Evolutionary conservation across 2,329 filamentous ascomycete genomes (phyloP).

Genomic region (Talaromyces sp.): DNA sequence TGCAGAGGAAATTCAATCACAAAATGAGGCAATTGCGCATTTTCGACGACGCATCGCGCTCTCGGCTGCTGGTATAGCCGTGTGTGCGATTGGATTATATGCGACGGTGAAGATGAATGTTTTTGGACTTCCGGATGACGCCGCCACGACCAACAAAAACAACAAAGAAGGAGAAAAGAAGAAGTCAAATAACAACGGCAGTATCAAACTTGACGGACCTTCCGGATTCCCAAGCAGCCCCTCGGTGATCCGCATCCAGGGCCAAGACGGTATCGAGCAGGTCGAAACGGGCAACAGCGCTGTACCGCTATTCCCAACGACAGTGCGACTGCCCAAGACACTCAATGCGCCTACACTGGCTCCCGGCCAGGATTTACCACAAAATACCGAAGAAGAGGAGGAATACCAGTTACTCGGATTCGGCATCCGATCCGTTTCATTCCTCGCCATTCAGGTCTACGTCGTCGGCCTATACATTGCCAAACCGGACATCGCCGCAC

Average conservation of each 20-base stretch:
- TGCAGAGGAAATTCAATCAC: constrained; percentile 14
- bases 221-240: constrained; percentile 28
- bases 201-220: constrained; percentile 39
- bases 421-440: constrained; percentile 84
- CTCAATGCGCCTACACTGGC: constrained; percentile 27
- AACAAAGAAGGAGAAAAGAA: constrained; percentile 13
- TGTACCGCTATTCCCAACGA: constrained; percentile 74
- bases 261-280: constrained; percentile 63
- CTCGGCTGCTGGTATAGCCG: constrained; percentile 34
- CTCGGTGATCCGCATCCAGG: constrained; percentile 34
- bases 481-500: constrained; percentile 71
- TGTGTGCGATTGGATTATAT: constrained; percentile 38
- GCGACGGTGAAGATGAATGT: constrained; percentile 35
- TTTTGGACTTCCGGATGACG: constrained; percentile 25
- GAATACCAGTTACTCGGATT: constrained; percentile 86
- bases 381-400: constrained; percentile 44
- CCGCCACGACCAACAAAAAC: constrained; percentile 12
- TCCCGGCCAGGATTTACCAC: constrained; percentile 34
- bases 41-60: constrained; percentile 28
- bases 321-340: constrained; percentile 57
- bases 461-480: constrained; percentile 90
- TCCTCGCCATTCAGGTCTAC: constrained; percentile 87
- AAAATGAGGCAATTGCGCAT: constrained; percentile 20
- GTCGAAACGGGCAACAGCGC: constrained; percentile 76
- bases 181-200: constrained; percentile 13